A percentile compares a stretch with the other conserved stretches of the same genome.
Evolutionary conservation across 2,329 filamentous ascomycete species (phyloP).

Genomic region (Clonostachys solani): DNA sequence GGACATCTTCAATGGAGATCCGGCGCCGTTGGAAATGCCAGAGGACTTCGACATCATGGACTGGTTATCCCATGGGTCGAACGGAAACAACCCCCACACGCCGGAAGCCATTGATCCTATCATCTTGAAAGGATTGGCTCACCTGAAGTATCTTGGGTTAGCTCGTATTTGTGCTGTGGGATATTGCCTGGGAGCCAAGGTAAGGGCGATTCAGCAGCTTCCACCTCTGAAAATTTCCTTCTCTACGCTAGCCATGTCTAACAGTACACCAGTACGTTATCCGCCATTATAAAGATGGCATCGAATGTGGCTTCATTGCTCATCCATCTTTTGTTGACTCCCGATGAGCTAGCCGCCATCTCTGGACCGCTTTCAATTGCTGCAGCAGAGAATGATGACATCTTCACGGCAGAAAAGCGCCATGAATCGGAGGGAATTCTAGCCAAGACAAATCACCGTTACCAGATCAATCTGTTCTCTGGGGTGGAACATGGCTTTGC

Average conservation of each 20-base stretch:
- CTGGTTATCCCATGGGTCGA: conserved; percentile 34
- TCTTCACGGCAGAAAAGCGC: conserved; percentile 54
- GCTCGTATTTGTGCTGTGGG: conserved; percentile 52
- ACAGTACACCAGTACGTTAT: conserved; percentile 52
- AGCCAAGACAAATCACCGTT: conserved; percentile 45
- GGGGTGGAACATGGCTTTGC: conserved; percentile 71
- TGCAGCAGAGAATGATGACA: conserved; percentile 56
- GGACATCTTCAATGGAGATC: conserved; percentile 33
- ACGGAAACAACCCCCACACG: conserved; percentile 41
- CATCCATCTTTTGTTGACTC: conserved; percentile 60
- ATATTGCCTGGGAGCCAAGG: conserved; percentile 64
- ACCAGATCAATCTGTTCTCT: conserved; percentile 67
- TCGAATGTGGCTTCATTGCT: conserved; percentile 57
- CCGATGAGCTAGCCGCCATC: conserved; percentile 54
- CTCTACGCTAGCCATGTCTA: too few species aligned
- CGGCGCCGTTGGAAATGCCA: conserved; percentile 14
- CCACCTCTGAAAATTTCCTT: not conserved
- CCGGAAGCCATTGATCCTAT: conserved; percentile 24
- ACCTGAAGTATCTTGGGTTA: conserved; percentile 46
- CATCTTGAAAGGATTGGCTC: conserved; percentile 37
- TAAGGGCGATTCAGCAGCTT: conserved; percentile 9
- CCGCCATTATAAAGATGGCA: conserved; percentile 54
- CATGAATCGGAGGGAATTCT: conserved; percentile 57
- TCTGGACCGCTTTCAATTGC: conserved; percentile 55
- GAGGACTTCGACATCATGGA: conserved; percentile 19